Evolutionary conservation across 176 grass and related monocot genomes (phyloP).

Genomic region (Paspalum notatum): DNA sequence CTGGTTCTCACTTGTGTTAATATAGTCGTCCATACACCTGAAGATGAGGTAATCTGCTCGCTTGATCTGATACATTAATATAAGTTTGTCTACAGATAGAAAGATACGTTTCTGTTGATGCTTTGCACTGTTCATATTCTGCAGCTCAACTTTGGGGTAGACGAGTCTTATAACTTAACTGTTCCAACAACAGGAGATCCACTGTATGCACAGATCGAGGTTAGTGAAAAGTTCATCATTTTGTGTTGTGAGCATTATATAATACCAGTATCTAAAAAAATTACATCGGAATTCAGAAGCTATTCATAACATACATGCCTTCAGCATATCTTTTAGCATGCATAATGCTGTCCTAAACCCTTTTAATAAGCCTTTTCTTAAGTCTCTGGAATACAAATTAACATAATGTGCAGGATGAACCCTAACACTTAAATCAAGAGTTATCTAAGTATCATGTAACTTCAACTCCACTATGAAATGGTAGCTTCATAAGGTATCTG

Average conservation of each 20-base stretch:
- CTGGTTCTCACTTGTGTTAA: constrained; percentile 60
- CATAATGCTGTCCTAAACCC: constrained; percentile 30
- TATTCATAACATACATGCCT: background rate
- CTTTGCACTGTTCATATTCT: constrained; percentile 36
- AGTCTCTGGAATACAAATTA: constrained; percentile 18
- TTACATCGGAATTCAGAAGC: constrained; percentile 21
- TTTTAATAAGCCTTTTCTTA: background rate
- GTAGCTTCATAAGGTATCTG: background rate
- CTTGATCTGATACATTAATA: constrained; percentile 28
- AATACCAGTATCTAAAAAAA: constrained; percentile 1
- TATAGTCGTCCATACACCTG: constrained; percentile 57
- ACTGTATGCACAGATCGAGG: constrained; percentile 74
- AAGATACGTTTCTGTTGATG: constrained; percentile 32
- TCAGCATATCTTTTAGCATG: constrained; percentile 12
- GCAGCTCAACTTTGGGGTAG: constrained; percentile 79
- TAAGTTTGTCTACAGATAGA: background rate
- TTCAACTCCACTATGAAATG: constrained; percentile 5
- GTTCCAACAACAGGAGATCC: constrained; percentile 61
- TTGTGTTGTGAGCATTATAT: constrained; percentile 11
- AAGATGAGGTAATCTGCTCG: constrained; percentile 60
- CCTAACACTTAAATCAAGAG: constrained; percentile 8
- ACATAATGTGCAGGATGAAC: constrained; percentile 11
- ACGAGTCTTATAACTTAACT: constrained; percentile 83
- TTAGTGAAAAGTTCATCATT: constrained; percentile 35
- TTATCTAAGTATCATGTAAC: constrained; percentile 13